Conservation (phyloP, 108 stramenopile genomes). For the Nitzschia putrida region DNA sequence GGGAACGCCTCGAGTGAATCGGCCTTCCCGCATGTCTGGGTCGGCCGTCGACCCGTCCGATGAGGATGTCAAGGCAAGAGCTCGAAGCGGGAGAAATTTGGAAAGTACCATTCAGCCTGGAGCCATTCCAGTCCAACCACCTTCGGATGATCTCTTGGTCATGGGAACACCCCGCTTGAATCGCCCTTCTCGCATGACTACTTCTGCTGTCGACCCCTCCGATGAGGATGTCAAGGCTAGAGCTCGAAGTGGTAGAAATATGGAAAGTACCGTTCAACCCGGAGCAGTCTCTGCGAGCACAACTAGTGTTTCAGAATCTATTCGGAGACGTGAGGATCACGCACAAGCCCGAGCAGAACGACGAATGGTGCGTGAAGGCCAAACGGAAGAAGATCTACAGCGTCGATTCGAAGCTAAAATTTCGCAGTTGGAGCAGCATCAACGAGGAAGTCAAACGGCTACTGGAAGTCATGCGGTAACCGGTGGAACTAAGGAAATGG, state of each 20-base stretch:
- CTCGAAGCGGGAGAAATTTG: background rate
- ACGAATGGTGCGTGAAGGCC: background rate
- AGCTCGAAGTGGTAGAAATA: background rate
- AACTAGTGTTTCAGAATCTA: background rate
- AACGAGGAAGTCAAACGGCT: background rate
- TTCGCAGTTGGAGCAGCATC: background rate
- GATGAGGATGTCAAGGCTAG: background rate
- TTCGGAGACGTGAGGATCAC: conserved; percentile 14
- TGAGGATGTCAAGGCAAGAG: conserved; percentile 8
- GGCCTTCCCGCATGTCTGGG: background rate
- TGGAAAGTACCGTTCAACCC: background rate
- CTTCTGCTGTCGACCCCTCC: too few relatives aligned
- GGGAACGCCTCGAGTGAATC: too few relatives aligned
- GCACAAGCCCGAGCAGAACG: conserved; percentile 15
- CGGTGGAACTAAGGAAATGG: background rate
- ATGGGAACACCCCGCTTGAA: too few relatives aligned
- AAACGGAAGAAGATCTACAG: too few relatives aligned
- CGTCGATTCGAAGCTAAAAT: too few relatives aligned
- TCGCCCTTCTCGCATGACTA: too few relatives aligned
- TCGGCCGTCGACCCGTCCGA: background rate
- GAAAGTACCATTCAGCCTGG: background rate
- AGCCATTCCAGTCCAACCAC: background rate
- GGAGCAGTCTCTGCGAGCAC: background rate
- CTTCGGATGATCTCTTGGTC: too few relatives aligned
- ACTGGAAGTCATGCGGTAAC: background rate